phyloP scores from a whole-genome alignment of 257 asterid species.

The Plantago elongata region DNA sequence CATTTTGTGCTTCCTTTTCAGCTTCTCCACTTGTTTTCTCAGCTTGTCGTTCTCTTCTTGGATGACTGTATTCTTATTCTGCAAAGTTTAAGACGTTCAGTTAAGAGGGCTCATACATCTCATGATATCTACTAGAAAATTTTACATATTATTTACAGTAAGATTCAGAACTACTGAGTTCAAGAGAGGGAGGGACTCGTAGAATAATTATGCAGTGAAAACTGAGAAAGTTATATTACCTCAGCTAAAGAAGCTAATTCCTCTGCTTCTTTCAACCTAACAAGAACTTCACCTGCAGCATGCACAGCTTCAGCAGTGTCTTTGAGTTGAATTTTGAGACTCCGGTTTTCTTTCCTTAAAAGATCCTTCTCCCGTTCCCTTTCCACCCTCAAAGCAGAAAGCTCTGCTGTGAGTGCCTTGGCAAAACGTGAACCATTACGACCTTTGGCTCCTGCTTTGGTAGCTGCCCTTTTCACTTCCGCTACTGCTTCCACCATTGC shows the following conservation, averaged over 20 bases:
- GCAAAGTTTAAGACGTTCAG: slow-evolving; percentile 8
- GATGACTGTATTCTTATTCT: slow-evolving; percentile 50
- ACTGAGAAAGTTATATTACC: slow-evolving; percentile 31
- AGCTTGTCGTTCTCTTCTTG: slow-evolving; percentile 80
- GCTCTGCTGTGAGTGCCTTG: slow-evolving; percentile 87
- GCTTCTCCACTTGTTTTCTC: slow-evolving; percentile 70
- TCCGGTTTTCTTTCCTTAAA: slow-evolving; percentile 68
- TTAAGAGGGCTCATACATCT: too few species aligned
- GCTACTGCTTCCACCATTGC: slow-evolving; percentile 73
- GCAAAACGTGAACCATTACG: slow-evolving; percentile 77
- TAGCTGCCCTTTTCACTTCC: slow-evolving; percentile 83
- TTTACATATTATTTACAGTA: too few species aligned
- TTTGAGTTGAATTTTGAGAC: slow-evolving; percentile 68
- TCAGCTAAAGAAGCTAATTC: slow-evolving; percentile 76
- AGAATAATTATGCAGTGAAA: background rate
- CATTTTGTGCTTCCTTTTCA: slow-evolving; percentile 92
- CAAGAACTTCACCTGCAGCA: slow-evolving; percentile 95
- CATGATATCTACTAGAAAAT: too few species aligned
- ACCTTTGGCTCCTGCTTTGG: slow-evolving; percentile 86
- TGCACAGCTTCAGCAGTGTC: slow-evolving; percentile 99
- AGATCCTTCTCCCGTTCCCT: slow-evolving; percentile 75
- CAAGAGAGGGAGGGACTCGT: too few species aligned
- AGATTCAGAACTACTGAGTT: too few species aligned
- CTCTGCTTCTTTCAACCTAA: slow-evolving; percentile 86
- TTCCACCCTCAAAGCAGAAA: slow-evolving; percentile 76